Conservation (phyloP, 2,329 filamentous ascomycete genomes). For the Myotisia sp. region DNA sequence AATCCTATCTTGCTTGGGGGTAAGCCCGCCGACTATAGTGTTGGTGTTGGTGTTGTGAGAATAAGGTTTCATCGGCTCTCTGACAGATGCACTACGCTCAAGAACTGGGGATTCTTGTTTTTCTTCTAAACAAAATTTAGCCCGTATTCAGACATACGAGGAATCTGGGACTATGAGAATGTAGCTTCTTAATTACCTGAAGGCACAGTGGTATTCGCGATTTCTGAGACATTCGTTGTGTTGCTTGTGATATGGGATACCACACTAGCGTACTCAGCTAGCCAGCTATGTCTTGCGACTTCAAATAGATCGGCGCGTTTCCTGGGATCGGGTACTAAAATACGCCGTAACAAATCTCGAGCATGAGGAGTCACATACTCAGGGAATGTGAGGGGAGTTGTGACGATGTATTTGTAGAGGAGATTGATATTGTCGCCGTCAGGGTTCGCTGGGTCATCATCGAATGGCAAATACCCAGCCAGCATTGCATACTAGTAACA, state of each 20-base stretch:
- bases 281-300: constrained; percentile 92
- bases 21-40: constrained; percentile 43
- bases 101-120: constrained; percentile 48
- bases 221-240: constrained; percentile 74
- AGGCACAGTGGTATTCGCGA: constrained; percentile 61
- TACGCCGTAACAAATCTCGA: constrained; percentile 77
- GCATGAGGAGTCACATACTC: constrained; percentile 98
- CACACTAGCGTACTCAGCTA: constrained; percentile 92
- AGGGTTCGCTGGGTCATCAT: constrained; percentile 94
- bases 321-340: constrained; percentile 85
- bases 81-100: constrained; percentile 79
- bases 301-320: constrained; percentile 94
- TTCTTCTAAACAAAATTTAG: too few relatives aligned
- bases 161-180: neutral
- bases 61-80: constrained; percentile 60
- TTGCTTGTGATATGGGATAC: constrained; percentile 95
- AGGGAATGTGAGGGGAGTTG: constrained; percentile 89
- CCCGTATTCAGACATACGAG: too few relatives aligned
- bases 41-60: constrained; percentile 12
- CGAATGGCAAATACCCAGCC: constrained; percentile 91
- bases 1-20: constrained; percentile 59
- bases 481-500: constrained; percentile 85
- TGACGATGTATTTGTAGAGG: constrained; percentile 97
- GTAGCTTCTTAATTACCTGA: constrained; percentile 31
- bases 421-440: constrained; percentile 99